Conservation (phyloP, 2,329 filamentous ascomycete species). For the Pseudocercospora crystallina region DNA sequence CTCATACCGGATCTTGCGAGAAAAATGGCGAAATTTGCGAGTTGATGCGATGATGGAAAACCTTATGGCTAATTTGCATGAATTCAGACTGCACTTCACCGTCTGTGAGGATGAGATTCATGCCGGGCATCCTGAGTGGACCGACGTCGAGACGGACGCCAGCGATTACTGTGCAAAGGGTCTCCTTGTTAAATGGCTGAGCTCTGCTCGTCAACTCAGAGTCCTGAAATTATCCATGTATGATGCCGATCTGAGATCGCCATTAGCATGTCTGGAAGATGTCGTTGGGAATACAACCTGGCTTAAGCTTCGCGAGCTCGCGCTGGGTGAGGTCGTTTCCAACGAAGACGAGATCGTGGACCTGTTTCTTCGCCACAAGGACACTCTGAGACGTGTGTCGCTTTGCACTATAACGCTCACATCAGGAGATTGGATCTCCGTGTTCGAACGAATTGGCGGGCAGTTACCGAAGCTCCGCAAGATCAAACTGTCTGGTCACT, state of each 20-base stretch:
- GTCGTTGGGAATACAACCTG: not conserved
- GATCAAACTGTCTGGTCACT: constrained; percentile 5
- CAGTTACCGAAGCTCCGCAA: constrained; percentile 6
- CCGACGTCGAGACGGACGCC: not conserved
- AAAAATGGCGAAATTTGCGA: not conserved
- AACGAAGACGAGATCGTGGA: constrained; percentile 6
- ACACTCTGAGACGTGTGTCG: constrained; percentile 3
- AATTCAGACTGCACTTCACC: not conserved
- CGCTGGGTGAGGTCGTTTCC: not conserved
- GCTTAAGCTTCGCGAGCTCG: constrained; percentile 10
- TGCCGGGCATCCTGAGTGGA: no score
- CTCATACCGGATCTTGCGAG: not conserved
- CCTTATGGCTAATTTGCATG: not conserved
- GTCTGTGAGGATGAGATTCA: not conserved
- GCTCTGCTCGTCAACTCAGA: not conserved
- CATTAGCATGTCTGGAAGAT: not conserved
- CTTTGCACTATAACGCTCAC: not conserved
- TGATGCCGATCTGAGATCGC: not conserved
- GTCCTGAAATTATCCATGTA: constrained; percentile 6
- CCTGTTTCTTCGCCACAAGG: constrained; percentile 6
- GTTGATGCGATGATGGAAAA: not conserved
- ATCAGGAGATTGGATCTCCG: not conserved
- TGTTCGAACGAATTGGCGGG: constrained; percentile 4
- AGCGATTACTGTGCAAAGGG: not conserved
- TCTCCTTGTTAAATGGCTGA: constrained; percentile 1